A percentile compares a stretch with the other conserved stretches of the same genome.
Evolutionary conservation across 2,329 filamentous ascomycete genomes (phyloP).

Genomic region (Cladophialophora exuberans): DNA sequence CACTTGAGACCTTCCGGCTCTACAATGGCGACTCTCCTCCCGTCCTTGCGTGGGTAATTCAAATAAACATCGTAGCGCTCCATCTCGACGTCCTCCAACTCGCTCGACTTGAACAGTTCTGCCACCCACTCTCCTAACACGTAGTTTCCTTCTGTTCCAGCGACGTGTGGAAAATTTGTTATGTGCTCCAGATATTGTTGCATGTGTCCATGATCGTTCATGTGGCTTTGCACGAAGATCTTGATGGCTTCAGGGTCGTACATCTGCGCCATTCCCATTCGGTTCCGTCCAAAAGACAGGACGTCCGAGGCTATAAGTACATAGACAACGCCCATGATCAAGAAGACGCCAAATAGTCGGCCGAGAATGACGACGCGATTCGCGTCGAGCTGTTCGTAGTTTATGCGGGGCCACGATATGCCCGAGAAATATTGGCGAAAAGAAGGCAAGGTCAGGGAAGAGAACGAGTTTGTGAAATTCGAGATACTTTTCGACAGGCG

Average conservation of each 20-base stretch:
- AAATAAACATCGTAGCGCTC: constrained; percentile 87
- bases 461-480: constrained; percentile 60
- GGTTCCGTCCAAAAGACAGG: constrained; percentile 66
- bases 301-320: constrained; percentile 84
- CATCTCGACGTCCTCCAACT: constrained; percentile 74
- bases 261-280: constrained; percentile 66
- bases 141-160: constrained; percentile 91
- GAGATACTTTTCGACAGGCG: constrained; percentile 62
- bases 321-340: constrained; percentile 79
- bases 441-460: constrained; percentile 55
- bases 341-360: constrained; percentile 72
- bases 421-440: constrained; percentile 50
- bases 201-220: constrained; percentile 68
- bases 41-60: constrained; percentile 81
- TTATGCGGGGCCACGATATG: constrained; percentile 42
- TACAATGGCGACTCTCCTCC: constrained; percentile 79
- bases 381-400: constrained; percentile 46
- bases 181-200: constrained; percentile 75
- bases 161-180: constrained; percentile 84
- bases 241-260: constrained; percentile 85
- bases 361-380: constrained; percentile 70
- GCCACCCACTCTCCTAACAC: constrained; percentile 83
- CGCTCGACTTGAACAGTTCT: constrained; percentile 71
- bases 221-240: constrained; percentile 70
- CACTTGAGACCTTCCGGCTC: constrained; percentile 70